phyloP scores from a whole-genome alignment of 139 green algal genomes.

The Chlamydomonas applanata region DNA sequence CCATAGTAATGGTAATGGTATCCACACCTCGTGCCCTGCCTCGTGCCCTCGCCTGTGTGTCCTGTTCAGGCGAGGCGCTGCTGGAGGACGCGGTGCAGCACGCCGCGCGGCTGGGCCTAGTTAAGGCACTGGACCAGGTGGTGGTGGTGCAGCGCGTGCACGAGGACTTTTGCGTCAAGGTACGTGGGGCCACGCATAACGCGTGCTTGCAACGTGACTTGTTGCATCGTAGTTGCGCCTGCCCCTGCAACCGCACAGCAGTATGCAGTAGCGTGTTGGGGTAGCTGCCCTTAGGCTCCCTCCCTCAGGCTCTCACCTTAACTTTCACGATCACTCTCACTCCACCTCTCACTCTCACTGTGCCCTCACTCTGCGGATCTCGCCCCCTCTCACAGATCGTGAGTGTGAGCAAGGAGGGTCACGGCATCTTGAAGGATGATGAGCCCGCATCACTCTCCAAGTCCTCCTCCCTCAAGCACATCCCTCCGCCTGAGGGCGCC shows the following conservation, averaged over 20 bases:
- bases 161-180: conserved; percentile 60
- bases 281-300: too few relatives aligned
- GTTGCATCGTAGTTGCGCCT: too few relatives aligned
- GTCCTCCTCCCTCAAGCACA: conserved; percentile 7
- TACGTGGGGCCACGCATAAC: too few relatives aligned
- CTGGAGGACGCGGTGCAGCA: conserved; percentile 72
- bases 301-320: background rate
- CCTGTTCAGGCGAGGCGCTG: conserved; percentile 24
- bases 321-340: background rate
- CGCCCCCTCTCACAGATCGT: background rate
- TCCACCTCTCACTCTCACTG: too few relatives aligned
- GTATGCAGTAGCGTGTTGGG: too few relatives aligned
- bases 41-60: background rate
- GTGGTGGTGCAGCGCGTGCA: conserved; percentile 67
- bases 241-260: too few relatives aligned
- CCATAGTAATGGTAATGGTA: too few relatives aligned
- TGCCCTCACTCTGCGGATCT: too few relatives aligned
- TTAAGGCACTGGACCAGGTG: conserved; percentile 69
- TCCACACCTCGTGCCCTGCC: too few relatives aligned
- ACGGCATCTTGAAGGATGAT: conserved; percentile 7
- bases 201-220: too few relatives aligned
- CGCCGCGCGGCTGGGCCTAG: conserved; percentile 48
- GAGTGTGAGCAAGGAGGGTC: background rate
- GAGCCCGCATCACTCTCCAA: background rate
- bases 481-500: background rate